phyloP scores from a whole-genome alignment of 2,329 filamentous ascomycete genomes.

The Pseudogymnoascus sp. region DNA sequence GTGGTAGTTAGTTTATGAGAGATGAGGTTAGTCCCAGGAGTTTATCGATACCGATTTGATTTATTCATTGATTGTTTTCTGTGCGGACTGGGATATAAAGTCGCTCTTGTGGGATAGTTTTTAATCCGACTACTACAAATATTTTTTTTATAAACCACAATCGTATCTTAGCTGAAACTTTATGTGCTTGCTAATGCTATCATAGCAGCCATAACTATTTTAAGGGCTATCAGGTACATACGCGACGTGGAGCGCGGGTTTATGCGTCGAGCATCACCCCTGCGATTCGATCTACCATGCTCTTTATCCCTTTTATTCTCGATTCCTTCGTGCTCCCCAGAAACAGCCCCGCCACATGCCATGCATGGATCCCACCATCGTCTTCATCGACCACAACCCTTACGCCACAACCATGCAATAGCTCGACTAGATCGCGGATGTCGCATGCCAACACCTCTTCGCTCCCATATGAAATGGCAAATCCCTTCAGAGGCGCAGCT shows the following conservation, averaged over 20 bases:
- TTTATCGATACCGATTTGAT: background rate
- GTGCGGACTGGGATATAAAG: too few relatives aligned
- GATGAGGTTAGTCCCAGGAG: background rate
- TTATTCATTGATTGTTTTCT: slow-evolving; percentile 19
- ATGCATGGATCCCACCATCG: slow-evolving; percentile 64
- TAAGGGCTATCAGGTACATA: too few relatives aligned
- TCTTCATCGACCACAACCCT: slow-evolving; percentile 49
- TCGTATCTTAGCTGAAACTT: background rate
- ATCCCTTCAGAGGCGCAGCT: slow-evolving; percentile 57
- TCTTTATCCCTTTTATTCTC: slow-evolving; percentile 43
- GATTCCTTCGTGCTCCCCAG: slow-evolving; percentile 39
- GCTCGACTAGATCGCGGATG: slow-evolving; percentile 49
- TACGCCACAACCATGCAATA: slow-evolving; percentile 45
- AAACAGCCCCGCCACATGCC: slow-evolving; percentile 63
- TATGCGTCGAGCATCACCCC: background rate
- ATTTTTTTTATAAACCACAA: background rate
- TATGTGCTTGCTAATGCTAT: background rate
- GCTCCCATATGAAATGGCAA: slow-evolving; percentile 61
- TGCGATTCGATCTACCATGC: slow-evolving; percentile 29
- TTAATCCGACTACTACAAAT: too few relatives aligned
- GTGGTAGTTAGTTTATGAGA: background rate
- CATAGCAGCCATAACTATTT: too few relatives aligned
- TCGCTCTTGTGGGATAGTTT: too few relatives aligned
- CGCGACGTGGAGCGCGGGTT: too few relatives aligned
- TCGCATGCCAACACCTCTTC: slow-evolving; percentile 73